phyloP scores from a whole-genome alignment of 2,329 filamentous ascomycete genomes.

The Dichotomopilus funicola region DNA sequence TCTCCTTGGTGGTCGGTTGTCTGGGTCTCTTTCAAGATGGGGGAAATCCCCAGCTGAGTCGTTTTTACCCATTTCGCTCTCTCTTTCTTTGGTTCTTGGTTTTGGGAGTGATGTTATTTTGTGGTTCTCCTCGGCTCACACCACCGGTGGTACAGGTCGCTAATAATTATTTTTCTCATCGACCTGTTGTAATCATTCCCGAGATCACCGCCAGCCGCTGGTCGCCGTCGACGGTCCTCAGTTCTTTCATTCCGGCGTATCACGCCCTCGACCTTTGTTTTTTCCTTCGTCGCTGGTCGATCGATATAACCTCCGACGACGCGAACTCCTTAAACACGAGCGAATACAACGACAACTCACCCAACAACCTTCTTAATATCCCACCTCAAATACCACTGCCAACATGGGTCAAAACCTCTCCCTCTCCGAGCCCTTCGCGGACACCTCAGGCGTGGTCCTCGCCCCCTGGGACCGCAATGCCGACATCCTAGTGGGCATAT shows the following conservation, averaged over 20 bases:
- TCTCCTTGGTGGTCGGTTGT: background rate
- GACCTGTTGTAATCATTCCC: too few species aligned
- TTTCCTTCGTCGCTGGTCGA: conserved; percentile 13
- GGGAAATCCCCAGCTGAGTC: too few species aligned
- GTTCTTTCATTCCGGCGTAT: conserved; percentile 4
- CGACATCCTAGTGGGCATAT: conserved; percentile 29
- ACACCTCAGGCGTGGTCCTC: conserved; percentile 32
- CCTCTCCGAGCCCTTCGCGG: conserved; percentile 28
- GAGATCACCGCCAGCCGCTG: conserved; percentile 17
- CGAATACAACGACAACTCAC: background rate
- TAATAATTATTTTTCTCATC: too few species aligned
- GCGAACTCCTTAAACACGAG: background rate
- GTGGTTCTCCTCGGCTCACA: too few species aligned
- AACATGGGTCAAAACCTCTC: conserved; percentile 39
- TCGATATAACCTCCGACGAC: too few species aligned
- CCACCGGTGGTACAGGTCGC: too few species aligned
- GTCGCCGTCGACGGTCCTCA: conserved; percentile 7
- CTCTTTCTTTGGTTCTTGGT: too few species aligned
- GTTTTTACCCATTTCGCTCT: too few species aligned
- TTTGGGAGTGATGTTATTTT: too few species aligned
- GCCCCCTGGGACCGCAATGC: conserved; percentile 27
- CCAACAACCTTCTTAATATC: background rate
- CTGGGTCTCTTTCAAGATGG: conserved; percentile 3
- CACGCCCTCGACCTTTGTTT: background rate
- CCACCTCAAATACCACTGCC: conserved; percentile 1